Conservation (phyloP, 2,329 filamentous ascomycete species). For the Colletotrichum eremochloae region DNA sequence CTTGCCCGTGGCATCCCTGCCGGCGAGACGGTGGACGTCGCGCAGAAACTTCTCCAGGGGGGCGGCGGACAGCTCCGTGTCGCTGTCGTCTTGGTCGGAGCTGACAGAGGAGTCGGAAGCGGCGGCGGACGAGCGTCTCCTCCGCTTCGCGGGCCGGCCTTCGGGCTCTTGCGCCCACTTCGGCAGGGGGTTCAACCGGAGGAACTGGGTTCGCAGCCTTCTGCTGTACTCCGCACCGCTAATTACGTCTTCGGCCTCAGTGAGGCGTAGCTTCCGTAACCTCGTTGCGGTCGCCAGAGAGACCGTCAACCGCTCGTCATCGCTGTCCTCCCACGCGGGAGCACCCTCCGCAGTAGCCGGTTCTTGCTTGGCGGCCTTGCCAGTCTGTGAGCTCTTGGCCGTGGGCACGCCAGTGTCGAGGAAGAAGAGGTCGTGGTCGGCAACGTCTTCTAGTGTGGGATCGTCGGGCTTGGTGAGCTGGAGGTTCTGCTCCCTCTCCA, state of each 20-base stretch:
- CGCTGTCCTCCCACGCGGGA: constrained; percentile 92
- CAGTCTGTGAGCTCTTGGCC: constrained; percentile 49
- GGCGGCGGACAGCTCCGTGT: constrained; percentile 74
- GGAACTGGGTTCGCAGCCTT: constrained; percentile 83
- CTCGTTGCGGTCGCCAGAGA: constrained; percentile 83
- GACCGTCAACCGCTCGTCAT: constrained; percentile 88
- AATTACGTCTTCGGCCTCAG: constrained; percentile 87
- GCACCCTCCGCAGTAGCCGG: constrained; percentile 51
- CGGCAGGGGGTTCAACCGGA: constrained; percentile 70
- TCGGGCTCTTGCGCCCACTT: constrained; percentile 70
- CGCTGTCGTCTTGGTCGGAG: constrained; percentile 65
- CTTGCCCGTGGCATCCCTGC: constrained; percentile 60
- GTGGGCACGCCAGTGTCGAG: constrained; percentile 75
- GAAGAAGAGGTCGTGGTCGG: constrained; percentile 88
- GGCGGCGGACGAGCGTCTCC: constrained; percentile 64
- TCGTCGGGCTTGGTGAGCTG: constrained; percentile 57
- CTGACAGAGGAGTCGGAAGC: constrained; percentile 51
- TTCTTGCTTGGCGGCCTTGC: constrained; percentile 46
- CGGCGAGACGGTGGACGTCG: constrained; percentile 76
- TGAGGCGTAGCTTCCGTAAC: constrained; percentile 84
- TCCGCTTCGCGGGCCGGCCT: constrained; percentile 64
- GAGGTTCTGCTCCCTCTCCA: constrained; percentile 50
- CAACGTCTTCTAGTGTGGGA: constrained; percentile 67
- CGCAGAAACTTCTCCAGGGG: constrained; percentile 86
- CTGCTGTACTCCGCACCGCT: constrained; percentile 87